Base-by-base conservation (phyloP, 2,329 filamentous ascomycete species). In the Bipolaris sorokiniana region DNA sequence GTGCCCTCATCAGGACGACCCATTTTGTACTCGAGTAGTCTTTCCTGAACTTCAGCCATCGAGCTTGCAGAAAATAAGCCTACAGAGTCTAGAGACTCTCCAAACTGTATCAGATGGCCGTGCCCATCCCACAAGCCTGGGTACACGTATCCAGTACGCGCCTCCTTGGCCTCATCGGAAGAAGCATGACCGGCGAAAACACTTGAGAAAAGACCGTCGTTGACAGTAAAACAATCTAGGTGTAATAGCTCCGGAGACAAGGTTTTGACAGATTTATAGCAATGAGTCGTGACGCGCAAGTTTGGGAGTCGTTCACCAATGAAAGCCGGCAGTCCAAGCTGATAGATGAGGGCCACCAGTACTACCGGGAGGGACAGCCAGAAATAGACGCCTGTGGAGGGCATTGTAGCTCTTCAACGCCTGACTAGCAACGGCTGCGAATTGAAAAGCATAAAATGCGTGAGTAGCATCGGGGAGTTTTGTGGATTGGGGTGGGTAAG, bases 111-210 rank as follows among this genome's bases (percentile, higher is more conserved):
- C 46, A 90, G 76, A 68, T 90, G 88, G 0, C 86, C 88, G 70
- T 90, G 88, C 0, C 87, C 88, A 62, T 91, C 88, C 84, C 88
- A 90, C 1, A 91, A 78, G 0, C 88, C 88, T 0, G 88, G 88
- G 23, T 89, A 83, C 1, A 84, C 87, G 63, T 85, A 81, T 0
- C 86, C 86, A 5, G 73, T 63, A 15, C 66, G 67, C 20, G 55
- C 61, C 11, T 78, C 28, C 23, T 31, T 45, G 18, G 20, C 34
- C 11, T 28, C 15, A 28, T 44, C 20, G 34, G 41, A 7, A 7
- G 65, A 20, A 74, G 75, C 15, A 70, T 69, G 16, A 71, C 67
- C 13, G 69, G 64, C 20, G 71, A 65, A 0, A 69, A 72, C 7
- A 67, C 69, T 15, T 68, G 65, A 54, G 62, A 88, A 87, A 11